Conservation (phyloP, 2,329 filamentous ascomycete genomes). For the Pseudocercospora fijiensis region DNA sequence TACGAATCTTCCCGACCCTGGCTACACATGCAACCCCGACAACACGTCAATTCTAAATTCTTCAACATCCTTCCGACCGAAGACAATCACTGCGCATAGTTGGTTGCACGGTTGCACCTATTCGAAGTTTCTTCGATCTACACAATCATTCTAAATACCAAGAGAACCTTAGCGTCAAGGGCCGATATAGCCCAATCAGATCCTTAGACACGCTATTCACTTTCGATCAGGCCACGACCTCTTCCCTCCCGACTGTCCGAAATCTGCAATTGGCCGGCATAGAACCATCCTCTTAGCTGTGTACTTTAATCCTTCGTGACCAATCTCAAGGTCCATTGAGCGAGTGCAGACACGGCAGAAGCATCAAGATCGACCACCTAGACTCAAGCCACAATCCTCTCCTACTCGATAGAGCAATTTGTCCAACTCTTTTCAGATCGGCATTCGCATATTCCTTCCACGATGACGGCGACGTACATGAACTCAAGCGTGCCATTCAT, state of each 20-base stretch:
- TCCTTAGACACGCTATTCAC: no score
- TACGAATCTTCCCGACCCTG: background rate
- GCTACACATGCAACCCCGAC: background rate
- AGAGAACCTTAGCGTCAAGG: no score
- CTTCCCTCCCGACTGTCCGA: background rate
- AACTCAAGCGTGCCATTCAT: constrained; percentile 1
- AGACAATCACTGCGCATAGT: background rate
- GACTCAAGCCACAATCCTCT: background rate
- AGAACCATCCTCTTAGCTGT: background rate
- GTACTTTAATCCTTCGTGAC: background rate
- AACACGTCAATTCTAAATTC: background rate
- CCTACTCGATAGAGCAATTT: background rate
- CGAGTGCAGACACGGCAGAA: background rate
- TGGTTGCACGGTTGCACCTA: background rate
- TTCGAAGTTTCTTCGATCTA: no score
- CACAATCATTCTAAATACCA: no score
- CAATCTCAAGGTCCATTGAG: background rate
- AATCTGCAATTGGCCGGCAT: background rate
- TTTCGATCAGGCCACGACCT: background rate
- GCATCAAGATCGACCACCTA: background rate
- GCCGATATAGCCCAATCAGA: no score
- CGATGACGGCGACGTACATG: background rate
- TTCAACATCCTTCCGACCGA: background rate
- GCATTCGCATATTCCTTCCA: background rate
- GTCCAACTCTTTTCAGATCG: background rate